A percentile compares a stretch with the other conserved stretches of the same genome.
phyloP scores from a whole-genome alignment of 129 eudicot species.

The Ambrosia artemisiifolia region DNA sequence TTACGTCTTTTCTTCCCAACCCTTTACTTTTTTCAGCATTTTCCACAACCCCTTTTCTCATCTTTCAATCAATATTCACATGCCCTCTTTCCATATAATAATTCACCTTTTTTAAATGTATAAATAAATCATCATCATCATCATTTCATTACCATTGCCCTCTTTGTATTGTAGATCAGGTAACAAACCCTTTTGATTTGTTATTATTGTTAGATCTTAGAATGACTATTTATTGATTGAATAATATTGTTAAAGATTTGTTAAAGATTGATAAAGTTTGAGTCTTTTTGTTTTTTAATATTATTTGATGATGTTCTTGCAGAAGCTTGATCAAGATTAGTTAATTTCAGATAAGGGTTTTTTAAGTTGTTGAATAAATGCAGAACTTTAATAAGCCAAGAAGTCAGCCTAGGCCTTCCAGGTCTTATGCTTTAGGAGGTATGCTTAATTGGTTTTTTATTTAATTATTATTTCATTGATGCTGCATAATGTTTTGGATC shows the following conservation, averaged over 20 bases:
- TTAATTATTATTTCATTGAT: background rate
- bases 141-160: slow-evolving; percentile 1
- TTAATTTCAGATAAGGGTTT: slow-evolving; percentile 27
- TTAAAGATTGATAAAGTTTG: too few species aligned
- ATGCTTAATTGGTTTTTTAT: background rate
- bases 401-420: slow-evolving; percentile 50
- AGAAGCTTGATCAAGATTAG: slow-evolving; percentile 11
- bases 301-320: background rate
- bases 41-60: slow-evolving; percentile 13
- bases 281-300: too few species aligned
- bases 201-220: slow-evolving; percentile 26
- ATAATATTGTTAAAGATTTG: background rate
- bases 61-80: slow-evolving; percentile 14
- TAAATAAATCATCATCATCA: background rate
- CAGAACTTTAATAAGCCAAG: slow-evolving; percentile 56
- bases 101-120: too few species aligned
- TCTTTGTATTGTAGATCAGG: slow-evolving; percentile 20
- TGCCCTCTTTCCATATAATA: too few species aligned
- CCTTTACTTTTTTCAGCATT: slow-evolving; percentile 2
- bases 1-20: slow-evolving; percentile 6
- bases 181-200: slow-evolving; percentile 4
- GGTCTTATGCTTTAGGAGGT: slow-evolving; percentile 76
- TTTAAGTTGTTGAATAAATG: slow-evolving; percentile 35
- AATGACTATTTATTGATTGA: background rate
- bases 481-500: background rate